A percentile compares a stretch with the other conserved stretches of the same genome.
phyloP scores from a whole-genome alignment of 139 green algal genomes.

The Micractinium conductrix region DNA sequence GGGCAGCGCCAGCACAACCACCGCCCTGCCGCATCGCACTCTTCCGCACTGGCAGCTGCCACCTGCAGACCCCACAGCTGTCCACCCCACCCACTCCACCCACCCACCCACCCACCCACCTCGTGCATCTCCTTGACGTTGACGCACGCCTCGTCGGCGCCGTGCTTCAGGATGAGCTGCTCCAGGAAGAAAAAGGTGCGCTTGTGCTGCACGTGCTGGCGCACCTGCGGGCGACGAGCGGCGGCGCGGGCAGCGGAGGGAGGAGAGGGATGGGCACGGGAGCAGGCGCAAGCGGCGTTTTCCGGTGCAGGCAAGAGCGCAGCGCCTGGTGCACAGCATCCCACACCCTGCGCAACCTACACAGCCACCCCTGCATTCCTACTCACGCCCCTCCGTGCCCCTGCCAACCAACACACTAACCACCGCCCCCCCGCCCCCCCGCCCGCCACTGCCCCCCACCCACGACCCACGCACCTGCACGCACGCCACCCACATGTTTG shows the following conservation, averaged over 20 bases:
- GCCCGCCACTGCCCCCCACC: neutral
- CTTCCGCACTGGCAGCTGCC: neutral
- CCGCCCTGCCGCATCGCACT: neutral
- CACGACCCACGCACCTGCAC: constrained; percentile 86
- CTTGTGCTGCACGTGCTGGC: constrained; percentile 98
- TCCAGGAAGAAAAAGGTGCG: constrained; percentile 99
- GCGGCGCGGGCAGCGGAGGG: neutral
- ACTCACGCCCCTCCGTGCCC: neutral
- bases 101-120: constrained; percentile 9
- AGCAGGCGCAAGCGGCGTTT: too few species aligned
- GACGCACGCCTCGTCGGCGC: constrained; percentile 74
- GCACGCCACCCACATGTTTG: constrained; percentile 92
- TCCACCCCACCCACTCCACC: neutral
- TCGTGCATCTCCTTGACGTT: constrained; percentile 89
- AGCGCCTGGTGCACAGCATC: too few species aligned
- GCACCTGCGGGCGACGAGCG: constrained; percentile 62
- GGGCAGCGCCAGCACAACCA: too few species aligned
- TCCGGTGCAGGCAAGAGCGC: too few species aligned
- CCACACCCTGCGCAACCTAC: too few species aligned
- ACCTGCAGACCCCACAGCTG: too few species aligned
- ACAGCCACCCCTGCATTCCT: neutral
- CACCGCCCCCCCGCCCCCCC: neutral
- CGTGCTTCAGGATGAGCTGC: constrained; percentile 97
- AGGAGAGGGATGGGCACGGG: neutral
- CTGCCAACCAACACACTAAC: neutral